Percentiles rank a stretch among this genome's conserved stretches.
phyloP scores from a whole-genome alignment of 441 rosid species.

The Erodium texanum region DNA sequence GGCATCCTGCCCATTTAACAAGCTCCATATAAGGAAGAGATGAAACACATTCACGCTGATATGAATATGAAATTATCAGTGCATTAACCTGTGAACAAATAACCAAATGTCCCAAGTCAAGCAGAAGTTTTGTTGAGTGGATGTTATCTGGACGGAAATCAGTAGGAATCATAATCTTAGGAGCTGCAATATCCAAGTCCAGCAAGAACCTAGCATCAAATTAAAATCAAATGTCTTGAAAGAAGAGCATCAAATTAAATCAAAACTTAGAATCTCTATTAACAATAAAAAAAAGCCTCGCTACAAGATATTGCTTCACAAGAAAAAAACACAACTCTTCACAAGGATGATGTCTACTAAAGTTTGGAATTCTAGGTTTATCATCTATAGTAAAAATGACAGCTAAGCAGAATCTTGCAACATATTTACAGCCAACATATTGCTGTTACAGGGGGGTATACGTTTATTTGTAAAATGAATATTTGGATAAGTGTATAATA shows the following conservation, averaged over 20 bases:
- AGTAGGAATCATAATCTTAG: slow-evolving; percentile 95
- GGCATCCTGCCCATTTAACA: slow-evolving; percentile 55
- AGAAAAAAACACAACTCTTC: background rate
- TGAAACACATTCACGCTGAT: background rate
- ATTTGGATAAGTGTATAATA: background rate
- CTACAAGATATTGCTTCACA: background rate
- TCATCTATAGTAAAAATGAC: background rate
- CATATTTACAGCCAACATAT: background rate
- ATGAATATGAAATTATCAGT: slow-evolving; percentile 14
- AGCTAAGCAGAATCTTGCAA: slow-evolving; percentile 2
- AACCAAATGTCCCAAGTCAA: slow-evolving; percentile 92
- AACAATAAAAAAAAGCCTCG: background rate
- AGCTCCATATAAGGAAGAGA: slow-evolving; percentile 14
- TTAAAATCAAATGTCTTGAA: slow-evolving; percentile 11
- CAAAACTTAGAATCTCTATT: background rate
- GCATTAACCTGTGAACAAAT: slow-evolving; percentile 72
- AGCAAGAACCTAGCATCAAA: slow-evolving; percentile 63
- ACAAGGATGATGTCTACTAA: background rate
- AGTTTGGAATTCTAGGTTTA: background rate
- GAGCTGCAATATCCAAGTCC: slow-evolving; percentile 98
- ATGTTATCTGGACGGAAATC: slow-evolving; percentile 65
- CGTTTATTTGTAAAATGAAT: background rate
- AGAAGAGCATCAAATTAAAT: background rate
- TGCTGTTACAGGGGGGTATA: background rate
- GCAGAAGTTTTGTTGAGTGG: slow-evolving; percentile 80